These are phyloP conservation scores for Limtongia smithiae DNA, from an alignment of 805 yeast genomes.

Conservation along the genomic window DNA sequence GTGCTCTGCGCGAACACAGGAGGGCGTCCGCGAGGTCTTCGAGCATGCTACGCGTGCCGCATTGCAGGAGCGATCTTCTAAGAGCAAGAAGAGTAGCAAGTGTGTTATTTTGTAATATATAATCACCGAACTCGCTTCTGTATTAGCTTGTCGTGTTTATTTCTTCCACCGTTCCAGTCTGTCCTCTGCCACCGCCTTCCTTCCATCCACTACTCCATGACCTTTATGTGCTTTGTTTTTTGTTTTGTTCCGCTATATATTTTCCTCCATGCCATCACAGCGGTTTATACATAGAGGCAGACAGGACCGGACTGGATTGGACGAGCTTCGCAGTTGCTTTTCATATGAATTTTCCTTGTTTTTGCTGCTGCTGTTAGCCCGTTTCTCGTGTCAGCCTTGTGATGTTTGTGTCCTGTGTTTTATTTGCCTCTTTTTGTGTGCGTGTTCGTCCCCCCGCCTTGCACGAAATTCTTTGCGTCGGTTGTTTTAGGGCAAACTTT, in stretches of 20 bases:
- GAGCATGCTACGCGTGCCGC: slow-evolving; percentile 92
- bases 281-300: background rate
- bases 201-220: background rate
- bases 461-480: background rate
- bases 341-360: background rate
- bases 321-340: background rate
- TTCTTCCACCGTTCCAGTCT: slow-evolving; percentile 27
- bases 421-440: slow-evolving; percentile 4
- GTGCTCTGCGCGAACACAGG: slow-evolving; percentile 88
- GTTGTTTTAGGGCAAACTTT: background rate
- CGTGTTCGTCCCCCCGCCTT: background rate
- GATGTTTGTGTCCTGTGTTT: slow-evolving; percentile 22
- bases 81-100: slow-evolving; percentile 55
- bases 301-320: background rate
- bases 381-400: slow-evolving; percentile 22
- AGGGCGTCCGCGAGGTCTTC: slow-evolving; percentile 89
- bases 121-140: background rate
- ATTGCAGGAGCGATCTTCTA: slow-evolving; percentile 57
- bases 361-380: background rate
- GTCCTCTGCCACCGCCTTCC: slow-evolving; percentile 14
- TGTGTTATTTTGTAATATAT: slow-evolving; percentile 58
- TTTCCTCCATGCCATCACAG: background rate
- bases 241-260: background rate
- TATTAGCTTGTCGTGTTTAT: slow-evolving; percentile 29
- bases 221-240: background rate